Percentiles rank a stretch among this genome's conserved stretches.
phyloP scores from a whole-genome alignment of 768 basidiomycete species.

The Tricholoma sp. region DNA sequence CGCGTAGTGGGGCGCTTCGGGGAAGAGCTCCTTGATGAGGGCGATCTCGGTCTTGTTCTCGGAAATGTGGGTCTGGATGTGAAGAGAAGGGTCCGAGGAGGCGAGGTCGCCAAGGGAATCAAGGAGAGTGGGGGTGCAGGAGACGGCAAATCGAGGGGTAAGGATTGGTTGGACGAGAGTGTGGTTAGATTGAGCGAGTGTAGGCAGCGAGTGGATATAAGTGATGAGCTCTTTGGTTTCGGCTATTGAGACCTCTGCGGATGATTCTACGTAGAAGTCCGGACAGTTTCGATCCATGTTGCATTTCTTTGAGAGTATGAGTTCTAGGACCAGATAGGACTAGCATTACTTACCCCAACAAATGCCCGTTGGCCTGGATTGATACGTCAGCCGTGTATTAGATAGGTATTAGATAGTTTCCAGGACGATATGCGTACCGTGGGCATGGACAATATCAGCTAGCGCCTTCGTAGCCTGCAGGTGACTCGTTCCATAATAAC shows the following conservation, averaged over 20 bases:
- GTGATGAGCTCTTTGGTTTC: slow-evolving; percentile 62
- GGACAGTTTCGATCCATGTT: slow-evolving; percentile 82
- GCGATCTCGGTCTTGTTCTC: slow-evolving; percentile 76
- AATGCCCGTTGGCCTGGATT: slow-evolving; percentile 73
- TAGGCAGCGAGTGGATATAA: slow-evolving; percentile 57
- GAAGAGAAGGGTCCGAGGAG: slow-evolving; percentile 49
- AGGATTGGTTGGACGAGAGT: slow-evolving; percentile 83
- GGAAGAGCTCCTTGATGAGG: slow-evolving; percentile 63
- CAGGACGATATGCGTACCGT: slow-evolving; percentile 37
- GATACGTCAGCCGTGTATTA: not conserved
- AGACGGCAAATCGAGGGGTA: slow-evolving; percentile 95
- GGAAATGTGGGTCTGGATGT: slow-evolving; percentile 89
- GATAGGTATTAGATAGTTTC: not conserved
- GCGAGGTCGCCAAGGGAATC: slow-evolving; percentile 57
- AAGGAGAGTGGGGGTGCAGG: slow-evolving; percentile 74
- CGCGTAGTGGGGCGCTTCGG: slow-evolving; percentile 61
- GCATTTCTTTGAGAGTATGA: slow-evolving; percentile 56
- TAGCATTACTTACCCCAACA: slow-evolving; percentile 58
- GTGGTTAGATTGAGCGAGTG: slow-evolving; percentile 19
- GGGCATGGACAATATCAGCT: slow-evolving; percentile 64
- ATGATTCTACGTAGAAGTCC: slow-evolving; percentile 63
- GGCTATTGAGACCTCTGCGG: slow-evolving; percentile 49
- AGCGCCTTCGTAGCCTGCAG: slow-evolving; percentile 75
- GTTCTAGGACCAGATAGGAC: slow-evolving; percentile 1
- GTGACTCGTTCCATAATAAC: slow-evolving; percentile 86